Conservation (phyloP, 208 protist species). For the Leishmania amazonensis region DNA sequence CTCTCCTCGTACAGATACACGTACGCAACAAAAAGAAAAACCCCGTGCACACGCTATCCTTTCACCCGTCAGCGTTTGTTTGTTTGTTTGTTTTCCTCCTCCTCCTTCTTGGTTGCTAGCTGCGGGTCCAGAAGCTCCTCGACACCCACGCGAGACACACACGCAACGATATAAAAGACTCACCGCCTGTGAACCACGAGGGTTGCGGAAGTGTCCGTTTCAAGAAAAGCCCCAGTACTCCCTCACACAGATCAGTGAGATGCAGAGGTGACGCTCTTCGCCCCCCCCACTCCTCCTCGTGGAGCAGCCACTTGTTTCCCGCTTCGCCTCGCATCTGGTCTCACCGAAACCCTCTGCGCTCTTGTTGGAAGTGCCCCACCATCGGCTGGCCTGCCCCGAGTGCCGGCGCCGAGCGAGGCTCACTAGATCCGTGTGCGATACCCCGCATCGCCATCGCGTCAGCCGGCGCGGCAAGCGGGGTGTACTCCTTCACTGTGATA, state of each 20-base stretch:
- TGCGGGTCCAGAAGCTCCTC: not conserved
- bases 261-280: not conserved
- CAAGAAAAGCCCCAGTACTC: not conserved
- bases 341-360: conserved; percentile 68
- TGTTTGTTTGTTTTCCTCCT: not conserved
- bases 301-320: not conserved
- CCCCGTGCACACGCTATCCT: not conserved
- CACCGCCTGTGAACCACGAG: not conserved
- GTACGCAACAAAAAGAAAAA: not conserved
- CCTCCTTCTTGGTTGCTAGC: not conserved
- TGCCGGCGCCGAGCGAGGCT: conserved; percentile 10
- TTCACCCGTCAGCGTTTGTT: not conserved
- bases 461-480: conserved; percentile 56
- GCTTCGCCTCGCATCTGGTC: not conserved
- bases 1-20: too few species aligned
- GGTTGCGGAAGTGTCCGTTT: not conserved
- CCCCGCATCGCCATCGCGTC: conserved; percentile 71
- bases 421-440: conserved; percentile 36
- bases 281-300: not conserved
- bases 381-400: conserved; percentile 63
- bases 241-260: not conserved
- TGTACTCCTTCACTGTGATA: conserved; percentile 79
- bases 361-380: conserved; percentile 80
- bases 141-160: not conserved
- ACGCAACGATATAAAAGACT: not conserved